These are phyloP conservation scores for Cyberlindnera mrakii DNA, from an alignment of 805 yeast genomes.

Conservation along the genomic window DNA sequence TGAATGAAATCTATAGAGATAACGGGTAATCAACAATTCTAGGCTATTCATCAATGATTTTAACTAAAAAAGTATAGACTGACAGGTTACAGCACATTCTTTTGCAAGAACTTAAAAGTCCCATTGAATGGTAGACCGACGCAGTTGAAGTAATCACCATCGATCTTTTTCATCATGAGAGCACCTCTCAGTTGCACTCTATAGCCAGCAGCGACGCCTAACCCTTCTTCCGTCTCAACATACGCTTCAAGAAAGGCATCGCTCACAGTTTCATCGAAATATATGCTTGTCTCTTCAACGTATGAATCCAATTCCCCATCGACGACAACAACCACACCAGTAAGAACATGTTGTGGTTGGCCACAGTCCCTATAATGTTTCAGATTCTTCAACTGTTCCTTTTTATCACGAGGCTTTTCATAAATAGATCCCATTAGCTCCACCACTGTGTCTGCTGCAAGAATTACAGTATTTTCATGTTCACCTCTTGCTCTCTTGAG, in stretches of 20 bases:
- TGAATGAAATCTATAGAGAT: too few relatives aligned
- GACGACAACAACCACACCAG: conserved; percentile 46
- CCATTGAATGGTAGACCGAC: conserved; percentile 77
- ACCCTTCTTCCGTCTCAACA: conserved; percentile 67
- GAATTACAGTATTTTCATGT: conserved; percentile 24
- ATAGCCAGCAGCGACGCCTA: conserved; percentile 89
- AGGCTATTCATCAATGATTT: too few relatives aligned
- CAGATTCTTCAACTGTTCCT: conserved; percentile 45
- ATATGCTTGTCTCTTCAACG: conserved; percentile 36
- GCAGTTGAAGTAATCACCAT: conserved; percentile 81
- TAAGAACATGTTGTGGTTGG: conserved; percentile 42
- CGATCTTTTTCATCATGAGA: conserved; percentile 50
- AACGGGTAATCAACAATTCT: too few relatives aligned
- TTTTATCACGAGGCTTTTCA: conserved; percentile 72
- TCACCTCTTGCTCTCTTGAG: conserved; percentile 4
- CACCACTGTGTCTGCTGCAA: conserved; percentile 81
- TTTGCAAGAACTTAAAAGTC: conserved; percentile 42
- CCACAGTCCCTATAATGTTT: conserved; percentile 38
- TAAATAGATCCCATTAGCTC: conserved; percentile 52
- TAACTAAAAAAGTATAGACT: background rate
- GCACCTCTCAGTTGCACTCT: conserved; percentile 74
- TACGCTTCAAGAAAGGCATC: conserved; percentile 56
- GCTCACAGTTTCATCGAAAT: conserved; percentile 38
- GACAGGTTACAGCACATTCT: conserved; percentile 2
- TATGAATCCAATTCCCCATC: conserved; percentile 21